Evolutionary conservation across 148 eudicot species (phyloP), one percentile per base, ranked within the genome.

Genomic region (Euryodendron excelsum): DNA sequence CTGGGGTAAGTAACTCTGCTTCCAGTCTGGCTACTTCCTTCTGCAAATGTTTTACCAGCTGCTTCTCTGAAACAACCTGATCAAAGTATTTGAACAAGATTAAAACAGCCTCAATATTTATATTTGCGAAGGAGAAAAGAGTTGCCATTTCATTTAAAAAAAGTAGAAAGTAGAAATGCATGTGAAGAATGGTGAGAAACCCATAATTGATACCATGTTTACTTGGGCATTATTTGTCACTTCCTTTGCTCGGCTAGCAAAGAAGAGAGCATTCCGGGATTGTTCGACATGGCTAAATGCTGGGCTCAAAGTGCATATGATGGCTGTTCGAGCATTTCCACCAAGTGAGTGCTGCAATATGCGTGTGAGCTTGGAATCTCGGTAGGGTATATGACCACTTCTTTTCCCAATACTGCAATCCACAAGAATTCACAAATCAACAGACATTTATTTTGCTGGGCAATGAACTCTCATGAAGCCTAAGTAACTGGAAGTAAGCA

Each of bases 281-380:
- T 96, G 99, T 80, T 96, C 99, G 47, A 82, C 84, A 80, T 93
- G 98, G 79, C 90, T 88, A n/a, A 77, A 74, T 69, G 99, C 98
- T 72, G 99, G 99, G 81, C 98, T 96, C 86, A 96, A 78, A 34
- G 98, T 93, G 81, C 99, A 96, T 77, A 96, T 91, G 62, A 96
- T 91, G 69, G 98, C 97, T 71, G 99, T 96, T 13, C 98, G 91
- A 2, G 99, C 99, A 88, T 96, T 96, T 45, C 99, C 99, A 67
- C 98, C 99, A 67, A 96, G 90, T 20, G 98, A 93, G 78, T 89
- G 94, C 83, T 93, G 99, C 77, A 96, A 78, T 78, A 96, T 96
- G 44, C 99, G 87, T 21, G 99, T 96, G 50, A 96, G 92, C 87
- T 96, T 96, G 33, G 99, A 96, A 79, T 96, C 99, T 79, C 99